A percentile compares a stretch with the other conserved stretches of the same genome.
phyloP scores from a whole-genome alignment of 176 grass and related monocot species.

The Bonia amplexicaulis region DNA sequence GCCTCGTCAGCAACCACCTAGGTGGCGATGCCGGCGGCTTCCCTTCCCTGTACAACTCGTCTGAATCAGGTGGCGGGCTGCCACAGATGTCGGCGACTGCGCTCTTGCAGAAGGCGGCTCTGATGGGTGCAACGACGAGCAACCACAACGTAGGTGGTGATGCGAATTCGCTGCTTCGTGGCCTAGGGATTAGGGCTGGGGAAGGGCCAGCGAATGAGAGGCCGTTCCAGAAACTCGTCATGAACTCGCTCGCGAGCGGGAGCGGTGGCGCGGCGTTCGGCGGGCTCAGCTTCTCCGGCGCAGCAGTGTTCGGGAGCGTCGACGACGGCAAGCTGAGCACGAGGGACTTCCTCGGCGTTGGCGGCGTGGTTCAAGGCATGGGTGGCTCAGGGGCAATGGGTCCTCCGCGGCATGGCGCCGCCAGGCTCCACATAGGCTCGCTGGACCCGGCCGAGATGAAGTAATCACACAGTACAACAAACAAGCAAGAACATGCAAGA shows the following conservation, averaged over 20 bases:
- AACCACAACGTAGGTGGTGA: constrained; percentile 12
- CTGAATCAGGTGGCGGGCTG: not conserved
- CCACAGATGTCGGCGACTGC: constrained; percentile 90
- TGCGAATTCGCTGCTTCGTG: constrained; percentile 45
- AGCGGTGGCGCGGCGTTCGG: constrained; percentile 22
- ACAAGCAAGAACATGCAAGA: constrained; percentile 1
- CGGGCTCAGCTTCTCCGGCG: not conserved
- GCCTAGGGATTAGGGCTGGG: constrained; percentile 12
- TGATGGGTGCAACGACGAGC: constrained; percentile 75
- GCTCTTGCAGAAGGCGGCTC: constrained; percentile 80
- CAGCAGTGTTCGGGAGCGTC: not conserved
- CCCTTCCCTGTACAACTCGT: constrained; percentile 34
- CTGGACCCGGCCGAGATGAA: constrained; percentile 77
- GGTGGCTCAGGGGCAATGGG: constrained; percentile 30
- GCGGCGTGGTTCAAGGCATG: constrained; percentile 49
- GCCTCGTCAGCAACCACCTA: constrained; percentile 28
- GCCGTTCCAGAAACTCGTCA: constrained; percentile 70
- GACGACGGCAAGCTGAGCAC: constrained; percentile 69
- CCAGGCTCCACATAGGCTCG: constrained; percentile 50
- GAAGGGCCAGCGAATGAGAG: constrained; percentile 40
- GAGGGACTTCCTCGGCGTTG: constrained; percentile 92
- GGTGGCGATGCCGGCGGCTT: not conserved
- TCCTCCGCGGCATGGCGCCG: constrained; percentile 16
- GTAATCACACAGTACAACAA: constrained; percentile 9
- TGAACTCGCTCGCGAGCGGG: constrained; percentile 58